Conservation (phyloP, 2,329 filamentous ascomycete species). For the Aspergillus pseudoviridinutans region DNA sequence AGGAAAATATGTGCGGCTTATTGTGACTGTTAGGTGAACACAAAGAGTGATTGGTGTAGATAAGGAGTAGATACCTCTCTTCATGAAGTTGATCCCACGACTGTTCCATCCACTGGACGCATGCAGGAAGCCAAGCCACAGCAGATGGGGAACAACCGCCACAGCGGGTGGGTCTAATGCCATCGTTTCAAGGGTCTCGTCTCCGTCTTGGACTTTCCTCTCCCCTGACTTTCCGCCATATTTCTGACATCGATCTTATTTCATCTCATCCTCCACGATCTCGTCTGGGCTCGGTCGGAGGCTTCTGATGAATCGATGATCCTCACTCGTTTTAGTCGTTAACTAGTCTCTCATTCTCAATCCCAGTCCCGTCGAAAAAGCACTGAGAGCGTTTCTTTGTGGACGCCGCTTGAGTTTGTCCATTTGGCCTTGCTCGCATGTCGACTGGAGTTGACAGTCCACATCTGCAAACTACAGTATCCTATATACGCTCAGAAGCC, state of each 20-base stretch:
- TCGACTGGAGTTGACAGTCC: constrained; percentile 52
- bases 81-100: neutral
- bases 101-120: neutral
- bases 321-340: constrained; percentile 22
- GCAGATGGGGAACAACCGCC: constrained; percentile 9
- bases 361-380: constrained; percentile 8
- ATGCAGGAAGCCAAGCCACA: constrained; percentile 11
- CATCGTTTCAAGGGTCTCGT: constrained; percentile 5
- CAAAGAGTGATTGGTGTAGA: neutral
- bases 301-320: constrained; percentile 27
- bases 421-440: constrained; percentile 43
- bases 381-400: constrained; percentile 10
- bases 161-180: constrained; percentile 14
- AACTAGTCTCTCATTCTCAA: constrained; percentile 14
- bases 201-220: neutral
- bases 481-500: constrained; percentile 48
- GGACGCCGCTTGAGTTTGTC: constrained; percentile 15
- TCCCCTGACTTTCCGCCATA: constrained; percentile 9
- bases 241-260: constrained; percentile 2
- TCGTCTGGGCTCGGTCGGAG: constrained; percentile 21
- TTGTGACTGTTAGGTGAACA: neutral
- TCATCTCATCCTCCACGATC: constrained; percentile 9
- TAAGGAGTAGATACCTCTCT: neutral
- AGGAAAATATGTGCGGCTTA: neutral
- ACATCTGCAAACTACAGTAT: constrained; percentile 50